Evolutionary conservation across 2,329 filamentous ascomycete genomes (phyloP).

Genomic region (Exophiala sp.): DNA sequence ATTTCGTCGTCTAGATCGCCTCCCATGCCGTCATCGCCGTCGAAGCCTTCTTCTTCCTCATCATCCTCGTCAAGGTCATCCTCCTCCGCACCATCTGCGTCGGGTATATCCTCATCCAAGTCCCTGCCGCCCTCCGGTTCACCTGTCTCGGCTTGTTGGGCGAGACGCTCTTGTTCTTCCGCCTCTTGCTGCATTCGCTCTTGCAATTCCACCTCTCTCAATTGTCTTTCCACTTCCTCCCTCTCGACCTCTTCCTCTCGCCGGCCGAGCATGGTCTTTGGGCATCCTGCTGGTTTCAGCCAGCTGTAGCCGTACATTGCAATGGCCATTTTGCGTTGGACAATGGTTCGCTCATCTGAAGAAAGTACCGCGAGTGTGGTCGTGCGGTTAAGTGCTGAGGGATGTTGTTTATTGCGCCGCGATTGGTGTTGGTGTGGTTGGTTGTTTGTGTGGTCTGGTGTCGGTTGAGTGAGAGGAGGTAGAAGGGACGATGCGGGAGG

Average conservation of each 20-base stretch:
- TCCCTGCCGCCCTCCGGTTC: conserved; percentile 38
- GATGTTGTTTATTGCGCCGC: conserved; percentile 20
- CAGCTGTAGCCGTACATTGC: conserved; percentile 83
- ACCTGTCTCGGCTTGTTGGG: conserved; percentile 37
- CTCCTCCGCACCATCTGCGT: conserved; percentile 41
- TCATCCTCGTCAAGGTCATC: conserved; percentile 41
- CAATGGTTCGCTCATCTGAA: conserved; percentile 72
- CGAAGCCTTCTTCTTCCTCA: conserved; percentile 38
- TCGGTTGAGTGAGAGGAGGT: conserved; percentile 6
- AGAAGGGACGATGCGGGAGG: conserved; percentile 23
- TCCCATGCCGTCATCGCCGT: conserved; percentile 36
- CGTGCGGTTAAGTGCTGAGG: conserved; percentile 36
- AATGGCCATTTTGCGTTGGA: conserved; percentile 74
- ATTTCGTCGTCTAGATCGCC: conserved; percentile 45
- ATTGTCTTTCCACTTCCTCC: conserved; percentile 76
- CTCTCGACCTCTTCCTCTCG: conserved; percentile 86
- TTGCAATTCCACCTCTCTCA: conserved; percentile 69
- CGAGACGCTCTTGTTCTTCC: conserved; percentile 40
- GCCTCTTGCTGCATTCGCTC: conserved; percentile 36
- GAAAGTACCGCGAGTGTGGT: conserved; percentile 63
- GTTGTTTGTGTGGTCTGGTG: not conserved
- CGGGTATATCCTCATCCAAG: conserved; percentile 47
- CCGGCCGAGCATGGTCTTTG: conserved; percentile 86
- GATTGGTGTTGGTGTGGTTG: conserved; percentile 19
- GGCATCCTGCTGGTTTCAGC: conserved; percentile 83